phyloP scores from a whole-genome alignment of 2,329 filamentous ascomycete genomes.

The Penicillium crustosum region DNA sequence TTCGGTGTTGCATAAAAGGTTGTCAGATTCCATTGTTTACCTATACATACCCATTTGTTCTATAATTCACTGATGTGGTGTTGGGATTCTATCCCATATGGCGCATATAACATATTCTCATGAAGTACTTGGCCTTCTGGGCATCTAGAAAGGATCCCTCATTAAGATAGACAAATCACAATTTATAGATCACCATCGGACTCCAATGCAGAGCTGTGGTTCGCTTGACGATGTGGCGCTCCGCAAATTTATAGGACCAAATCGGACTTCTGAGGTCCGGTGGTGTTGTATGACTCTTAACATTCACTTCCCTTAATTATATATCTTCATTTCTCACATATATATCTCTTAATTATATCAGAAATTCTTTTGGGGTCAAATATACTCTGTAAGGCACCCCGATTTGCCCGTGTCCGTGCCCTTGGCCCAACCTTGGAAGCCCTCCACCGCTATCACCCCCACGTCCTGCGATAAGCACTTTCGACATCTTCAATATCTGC shows the following conservation, averaged over 20 bases:
- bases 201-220: slow-evolving; percentile 16
- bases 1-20: slow-evolving; percentile 72
- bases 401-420: neutral
- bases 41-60: slow-evolving; percentile 22
- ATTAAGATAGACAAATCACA: slow-evolving; percentile 13
- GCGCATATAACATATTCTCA: slow-evolving; percentile 2
- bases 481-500: slow-evolving; percentile 5
- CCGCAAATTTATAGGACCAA: slow-evolving; percentile 4
- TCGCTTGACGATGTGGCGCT: slow-evolving; percentile 12
- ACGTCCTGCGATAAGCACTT: slow-evolving; percentile 22
- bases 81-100: neutral
- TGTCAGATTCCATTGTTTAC: neutral
- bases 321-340: neutral
- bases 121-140: neutral
- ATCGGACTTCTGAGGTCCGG: slow-evolving; percentile 23
- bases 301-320: neutral
- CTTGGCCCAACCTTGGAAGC: neutral
- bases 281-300: slow-evolving; percentile 14
- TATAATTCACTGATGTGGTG: slow-evolving; percentile 5
- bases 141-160: neutral
- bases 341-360: neutral
- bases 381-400: neutral
- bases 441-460: slow-evolving; percentile 15
- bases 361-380: neutral
- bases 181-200: slow-evolving; percentile 6